Base-by-base conservation (phyloP, 2,329 filamentous ascomycete genomes). In the Fusarium mangiferae region DNA sequence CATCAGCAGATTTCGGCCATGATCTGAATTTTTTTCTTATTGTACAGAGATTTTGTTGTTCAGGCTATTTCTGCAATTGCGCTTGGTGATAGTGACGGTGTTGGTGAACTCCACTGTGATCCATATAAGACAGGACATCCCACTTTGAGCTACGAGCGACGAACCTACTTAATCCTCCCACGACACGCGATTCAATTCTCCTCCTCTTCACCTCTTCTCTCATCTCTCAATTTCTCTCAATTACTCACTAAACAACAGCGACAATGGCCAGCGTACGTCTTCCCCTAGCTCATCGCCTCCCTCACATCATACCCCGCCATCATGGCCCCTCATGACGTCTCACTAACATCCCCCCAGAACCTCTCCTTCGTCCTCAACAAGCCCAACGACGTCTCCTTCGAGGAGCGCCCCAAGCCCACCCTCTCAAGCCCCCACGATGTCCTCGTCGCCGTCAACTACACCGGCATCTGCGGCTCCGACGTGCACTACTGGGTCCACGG, bases 401-500 rank as follows among this genome's bases (percentile, higher is more conserved):
- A 92, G 84, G 91, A 96, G 80, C 90, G 92, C 13, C 93, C 94
- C 14, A 84, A 94, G 63, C 94, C 94, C 48, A 83, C 88, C 66
- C 85, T 96, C 77, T 83, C 88, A 72, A 86, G 86, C 59, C 87
- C 90, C 28, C 88, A 95, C 85, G 92, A 96, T 82, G 94, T 97
- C 75, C 88, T 96, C 78, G 91, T 97, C 73, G 91, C 93, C 80
- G 88, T 96, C 77, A 92, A 93, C 85, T 96, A 92, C 87, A 97
- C 94, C 7, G 94, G 94, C 77, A 96, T 97, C 84, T 97, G 94
- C 85, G 94, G 94, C 65, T 94, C 92, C 68, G 94, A 97, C 83
- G 93, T 94, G 79, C 85, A 98, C 87, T 98, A 97, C 90, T 97
- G 94, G 89, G 86, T 89, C 73, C 93, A 97, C 82, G 94, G 94